Percentiles rank a stretch among this genome's conserved stretches.
These are phyloP conservation scores for Macrocystidia cucumis DNA, from an alignment of 1,284 basidiomycete species.

Conservation along the genomic window DNA sequence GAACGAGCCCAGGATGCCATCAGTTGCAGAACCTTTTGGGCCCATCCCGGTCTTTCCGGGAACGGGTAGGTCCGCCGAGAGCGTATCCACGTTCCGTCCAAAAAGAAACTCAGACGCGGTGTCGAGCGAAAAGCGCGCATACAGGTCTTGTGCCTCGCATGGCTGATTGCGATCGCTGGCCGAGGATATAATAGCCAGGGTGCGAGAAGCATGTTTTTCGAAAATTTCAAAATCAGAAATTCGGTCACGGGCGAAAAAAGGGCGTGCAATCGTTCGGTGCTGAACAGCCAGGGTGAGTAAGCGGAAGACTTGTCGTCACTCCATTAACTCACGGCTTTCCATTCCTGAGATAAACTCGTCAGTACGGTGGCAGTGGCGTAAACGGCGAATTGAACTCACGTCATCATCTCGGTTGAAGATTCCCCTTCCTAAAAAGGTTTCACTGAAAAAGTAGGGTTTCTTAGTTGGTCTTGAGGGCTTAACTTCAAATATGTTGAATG, in stretches of 20 bases:
- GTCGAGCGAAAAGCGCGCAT: conserved; percentile 61
- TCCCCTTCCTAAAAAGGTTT: conserved; percentile 40
- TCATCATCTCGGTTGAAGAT: conserved; percentile 32
- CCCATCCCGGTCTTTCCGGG: conserved; percentile 37
- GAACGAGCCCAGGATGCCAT: conserved; percentile 57
- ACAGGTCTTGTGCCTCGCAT: conserved; percentile 55
- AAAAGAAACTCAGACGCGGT: conserved; percentile 66
- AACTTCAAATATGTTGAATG: background rate
- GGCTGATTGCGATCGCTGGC: conserved; percentile 25
- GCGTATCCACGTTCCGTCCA: conserved; percentile 52
- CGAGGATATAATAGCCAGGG: conserved; percentile 41
- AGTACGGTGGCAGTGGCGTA: conserved; percentile 4
- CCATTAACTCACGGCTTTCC: conserved; percentile 20
- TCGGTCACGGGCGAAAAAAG: conserved; percentile 44
- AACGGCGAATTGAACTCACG: background rate
- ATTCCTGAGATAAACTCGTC: conserved; percentile 30
- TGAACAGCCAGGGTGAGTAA: conserved; percentile 28
- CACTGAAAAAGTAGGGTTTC: conserved; percentile 38
- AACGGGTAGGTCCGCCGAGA: conserved; percentile 44
- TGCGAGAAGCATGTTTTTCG: conserved; percentile 30
- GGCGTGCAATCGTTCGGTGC: conserved; percentile 45
- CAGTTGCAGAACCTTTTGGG: conserved; percentile 51
- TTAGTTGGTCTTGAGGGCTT: no score
- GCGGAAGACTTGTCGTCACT: background rate
- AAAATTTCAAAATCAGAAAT: conserved; percentile 48